These are phyloP conservation scores for Tolypocladium pustulatum DNA, from an alignment of 2,329 filamentous ascomycete genomes.

Conservation along the genomic window DNA sequence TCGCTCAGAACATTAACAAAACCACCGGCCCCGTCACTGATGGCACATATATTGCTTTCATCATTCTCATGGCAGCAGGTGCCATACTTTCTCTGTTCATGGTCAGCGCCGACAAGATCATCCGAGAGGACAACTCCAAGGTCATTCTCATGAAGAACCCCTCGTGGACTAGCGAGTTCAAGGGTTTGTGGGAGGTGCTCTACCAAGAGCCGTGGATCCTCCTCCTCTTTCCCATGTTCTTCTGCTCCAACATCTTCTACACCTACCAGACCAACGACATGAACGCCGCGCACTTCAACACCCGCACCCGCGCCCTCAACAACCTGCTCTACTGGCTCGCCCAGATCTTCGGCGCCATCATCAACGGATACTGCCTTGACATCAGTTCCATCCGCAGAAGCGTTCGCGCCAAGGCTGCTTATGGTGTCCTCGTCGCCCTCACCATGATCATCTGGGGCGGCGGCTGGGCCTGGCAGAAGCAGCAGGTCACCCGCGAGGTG, in stretches of 20 bases:
- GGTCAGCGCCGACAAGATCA: slow-evolving; percentile 59
- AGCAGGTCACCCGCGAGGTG: slow-evolving; percentile 30
- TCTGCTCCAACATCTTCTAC: slow-evolving; percentile 45
- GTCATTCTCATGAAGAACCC: slow-evolving; percentile 89
- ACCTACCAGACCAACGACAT: slow-evolving; percentile 49
- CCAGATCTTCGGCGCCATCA: slow-evolving; percentile 42
- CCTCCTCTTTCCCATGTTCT: slow-evolving; percentile 45
- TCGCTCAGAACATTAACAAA: slow-evolving; percentile 57
- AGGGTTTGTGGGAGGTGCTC: slow-evolving; percentile 66
- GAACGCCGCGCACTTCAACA: slow-evolving; percentile 43
- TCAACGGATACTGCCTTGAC: slow-evolving; percentile 36
- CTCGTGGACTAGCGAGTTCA: slow-evolving; percentile 69
- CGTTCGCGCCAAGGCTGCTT: slow-evolving; percentile 53
- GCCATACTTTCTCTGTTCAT: slow-evolving; percentile 60
- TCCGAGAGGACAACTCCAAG: slow-evolving; percentile 66
- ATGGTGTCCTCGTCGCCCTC: slow-evolving; percentile 51
- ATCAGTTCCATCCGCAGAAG: slow-evolving; percentile 77
- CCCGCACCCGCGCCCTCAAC: slow-evolving; percentile 44
- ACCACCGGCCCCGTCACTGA: slow-evolving; percentile 46
- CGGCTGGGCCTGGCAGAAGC: slow-evolving; percentile 65
- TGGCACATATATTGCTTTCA: slow-evolving; percentile 81
- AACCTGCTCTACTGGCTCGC: slow-evolving; percentile 44
- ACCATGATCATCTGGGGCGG: slow-evolving; percentile 77
- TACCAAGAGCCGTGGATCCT: slow-evolving; percentile 60
- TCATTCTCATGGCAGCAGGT: slow-evolving; percentile 69